phyloP scores from a whole-genome alignment of 106 monocot species.

The Dendrobium officinale region DNA sequence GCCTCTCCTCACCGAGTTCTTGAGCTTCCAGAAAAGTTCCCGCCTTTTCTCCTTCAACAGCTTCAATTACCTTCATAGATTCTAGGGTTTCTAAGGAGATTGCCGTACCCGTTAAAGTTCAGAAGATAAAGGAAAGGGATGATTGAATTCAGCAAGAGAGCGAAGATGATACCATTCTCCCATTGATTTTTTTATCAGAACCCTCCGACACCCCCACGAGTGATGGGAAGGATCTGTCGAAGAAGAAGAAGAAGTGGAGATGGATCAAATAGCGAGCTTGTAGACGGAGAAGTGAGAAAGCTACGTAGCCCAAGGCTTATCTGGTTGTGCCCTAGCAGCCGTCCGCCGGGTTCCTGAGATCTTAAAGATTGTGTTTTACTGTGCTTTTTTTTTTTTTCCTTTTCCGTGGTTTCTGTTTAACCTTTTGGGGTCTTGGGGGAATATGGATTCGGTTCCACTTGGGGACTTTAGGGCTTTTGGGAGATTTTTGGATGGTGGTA shows the following conservation, averaged over 20 bases:
- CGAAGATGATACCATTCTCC: conserved; percentile 13
- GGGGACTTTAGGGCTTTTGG: conserved; percentile 11
- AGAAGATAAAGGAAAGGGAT: conserved; percentile 3
- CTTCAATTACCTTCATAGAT: neutral
- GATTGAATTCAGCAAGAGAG: conserved; percentile 17
- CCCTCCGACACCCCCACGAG: neutral
- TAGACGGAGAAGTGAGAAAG: conserved; percentile 11
- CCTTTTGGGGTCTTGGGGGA: neutral
- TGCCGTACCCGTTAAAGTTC: neutral
- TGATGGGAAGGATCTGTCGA: conserved; percentile 6
- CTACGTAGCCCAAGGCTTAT: conserved; percentile 12
- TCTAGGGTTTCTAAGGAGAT: neutral
- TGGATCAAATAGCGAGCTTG: conserved; percentile 4
- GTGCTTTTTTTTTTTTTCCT: neutral
- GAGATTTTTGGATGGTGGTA: conserved; percentile 7
- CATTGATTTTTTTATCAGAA: neutral
- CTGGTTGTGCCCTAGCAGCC: conserved; percentile 20
- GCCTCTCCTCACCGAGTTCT: neutral
- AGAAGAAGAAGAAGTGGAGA: conserved; percentile 5
- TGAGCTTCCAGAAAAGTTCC: neutral
- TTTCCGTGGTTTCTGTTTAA: neutral
- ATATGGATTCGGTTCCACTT: conserved; percentile 28
- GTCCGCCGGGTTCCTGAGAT: conserved; percentile 20
- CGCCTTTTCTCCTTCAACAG: neutral
- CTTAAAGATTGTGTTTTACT: neutral